Percentiles rank a stretch among this genome's conserved stretches.
phyloP scores from a whole-genome alignment of 306 rosid species.

The Pterocarpus macrocarpus region DNA sequence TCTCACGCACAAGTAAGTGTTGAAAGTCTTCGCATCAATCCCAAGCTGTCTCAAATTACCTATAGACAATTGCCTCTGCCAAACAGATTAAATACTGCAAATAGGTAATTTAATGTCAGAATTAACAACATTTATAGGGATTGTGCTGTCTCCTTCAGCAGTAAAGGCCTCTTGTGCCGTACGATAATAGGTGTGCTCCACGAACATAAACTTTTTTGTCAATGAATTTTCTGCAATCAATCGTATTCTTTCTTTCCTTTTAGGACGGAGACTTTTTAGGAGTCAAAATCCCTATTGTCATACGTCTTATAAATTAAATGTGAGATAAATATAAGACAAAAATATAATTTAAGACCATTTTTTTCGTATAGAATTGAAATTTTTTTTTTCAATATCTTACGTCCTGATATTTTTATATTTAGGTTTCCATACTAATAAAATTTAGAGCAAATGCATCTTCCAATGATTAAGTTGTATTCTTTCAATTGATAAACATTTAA shows the following conservation, averaged over 20 bases:
- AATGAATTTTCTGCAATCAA: conserved; percentile 25
- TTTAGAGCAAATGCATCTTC: too few species aligned
- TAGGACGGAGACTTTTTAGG: background rate
- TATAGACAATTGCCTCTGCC: conserved; percentile 9
- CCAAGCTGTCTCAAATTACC: conserved; percentile 23
- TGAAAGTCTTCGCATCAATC: conserved; percentile 40
- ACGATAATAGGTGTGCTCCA: background rate
- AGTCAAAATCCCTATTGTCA: background rate
- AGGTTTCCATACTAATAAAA: too few species aligned
- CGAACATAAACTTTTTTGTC: background rate
- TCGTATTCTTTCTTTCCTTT: background rate
- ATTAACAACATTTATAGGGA: conserved; percentile 19
- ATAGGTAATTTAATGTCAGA: background rate
- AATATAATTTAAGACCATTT: background rate
- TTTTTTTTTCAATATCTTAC: too few species aligned
- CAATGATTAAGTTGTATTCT: too few species aligned
- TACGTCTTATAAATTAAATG: background rate
- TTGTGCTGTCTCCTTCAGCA: conserved; percentile 28
- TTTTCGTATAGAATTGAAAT: too few species aligned
- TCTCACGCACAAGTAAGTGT: conserved; percentile 37
- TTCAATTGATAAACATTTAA: too few species aligned
- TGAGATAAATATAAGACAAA: background rate
- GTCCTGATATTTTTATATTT: too few species aligned
- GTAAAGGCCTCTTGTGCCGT: conserved; percentile 6
- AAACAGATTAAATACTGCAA: background rate